These are phyloP conservation scores for Vitis rotundifolia DNA, from an alignment of 164 flowering plant species.

Conservation along the genomic window DNA sequence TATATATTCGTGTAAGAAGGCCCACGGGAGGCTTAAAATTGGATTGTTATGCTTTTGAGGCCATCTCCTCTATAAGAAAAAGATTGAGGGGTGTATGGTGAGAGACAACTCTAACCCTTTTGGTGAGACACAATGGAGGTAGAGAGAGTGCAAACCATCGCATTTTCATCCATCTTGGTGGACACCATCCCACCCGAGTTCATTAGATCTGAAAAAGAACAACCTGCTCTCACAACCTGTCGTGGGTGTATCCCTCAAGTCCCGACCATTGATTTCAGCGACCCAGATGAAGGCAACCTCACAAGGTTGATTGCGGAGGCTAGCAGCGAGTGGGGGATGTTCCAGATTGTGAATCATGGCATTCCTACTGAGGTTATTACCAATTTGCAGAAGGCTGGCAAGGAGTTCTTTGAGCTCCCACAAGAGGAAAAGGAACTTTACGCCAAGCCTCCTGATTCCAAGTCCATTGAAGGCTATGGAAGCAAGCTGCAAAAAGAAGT, in stretches of 20 bases:
- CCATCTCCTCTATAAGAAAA: no score
- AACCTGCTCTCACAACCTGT: slow-evolving; percentile 34
- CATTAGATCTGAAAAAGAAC: slow-evolving; percentile 33
- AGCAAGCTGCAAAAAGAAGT: slow-evolving; percentile 59
- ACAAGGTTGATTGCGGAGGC: slow-evolving; percentile 37
- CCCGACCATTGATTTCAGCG: slow-evolving; percentile 46
- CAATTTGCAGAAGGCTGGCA: slow-evolving; percentile 57
- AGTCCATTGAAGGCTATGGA: slow-evolving; percentile 69
- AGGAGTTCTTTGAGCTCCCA: slow-evolving; percentile 73
- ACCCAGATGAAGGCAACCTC: slow-evolving; percentile 35
- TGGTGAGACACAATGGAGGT: slow-evolving; percentile 29
- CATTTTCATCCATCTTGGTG: slow-evolving; percentile 9
- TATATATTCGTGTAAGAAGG: no score
- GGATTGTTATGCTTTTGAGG: no score
- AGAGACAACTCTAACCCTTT: no score
- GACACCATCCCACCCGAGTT: slow-evolving; percentile 33
- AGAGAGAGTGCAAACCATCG: slow-evolving; percentile 28
- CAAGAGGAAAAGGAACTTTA: slow-evolving; percentile 63
- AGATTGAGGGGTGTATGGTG: no score
- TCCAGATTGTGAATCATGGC: slow-evolving; percentile 71
- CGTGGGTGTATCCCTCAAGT: slow-evolving; percentile 33
- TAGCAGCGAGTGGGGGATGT: slow-evolving; percentile 61
- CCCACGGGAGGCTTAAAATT: no score
- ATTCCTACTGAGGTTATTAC: slow-evolving; percentile 50
- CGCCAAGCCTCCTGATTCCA: slow-evolving; percentile 39